A percentile compares a stretch with the other conserved stretches of the same genome.
Conservation (phyloP, 345 rosid genomes). For the Zanthoxylum bungeanum region DNA sequence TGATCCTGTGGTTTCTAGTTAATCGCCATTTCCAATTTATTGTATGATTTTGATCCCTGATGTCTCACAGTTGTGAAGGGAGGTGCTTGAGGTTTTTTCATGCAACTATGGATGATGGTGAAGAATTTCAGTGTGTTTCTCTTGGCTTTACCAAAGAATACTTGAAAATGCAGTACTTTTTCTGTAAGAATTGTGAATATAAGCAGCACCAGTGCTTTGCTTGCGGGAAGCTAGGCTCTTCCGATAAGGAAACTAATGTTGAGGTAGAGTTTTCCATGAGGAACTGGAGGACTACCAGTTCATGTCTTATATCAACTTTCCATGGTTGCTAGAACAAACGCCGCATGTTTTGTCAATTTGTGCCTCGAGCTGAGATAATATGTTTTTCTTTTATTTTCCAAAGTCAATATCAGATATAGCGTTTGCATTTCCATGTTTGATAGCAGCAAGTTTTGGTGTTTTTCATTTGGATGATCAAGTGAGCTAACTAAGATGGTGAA, state of each 20-base stretch:
- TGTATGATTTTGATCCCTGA: conserved; percentile 23
- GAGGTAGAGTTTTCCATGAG: conserved; percentile 42
- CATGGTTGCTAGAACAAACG: neutral
- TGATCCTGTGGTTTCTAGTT: neutral
- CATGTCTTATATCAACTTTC: neutral
- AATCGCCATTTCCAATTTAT: conserved; percentile 1
- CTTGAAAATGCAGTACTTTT: conserved; percentile 39
- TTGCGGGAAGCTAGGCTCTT: conserved; percentile 68
- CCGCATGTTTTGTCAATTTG: neutral
- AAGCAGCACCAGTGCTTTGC: conserved; percentile 67
- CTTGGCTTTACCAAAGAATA: conserved; percentile 45
- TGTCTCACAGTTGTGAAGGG: conserved; percentile 58
- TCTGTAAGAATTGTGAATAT: conserved; percentile 53
- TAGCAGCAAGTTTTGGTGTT: neutral
- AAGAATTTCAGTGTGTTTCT: conserved; percentile 37
- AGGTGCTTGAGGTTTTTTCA: conserved; percentile 74
- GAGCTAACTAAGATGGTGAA: neutral
- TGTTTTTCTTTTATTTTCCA: neutral
- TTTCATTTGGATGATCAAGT: neutral
- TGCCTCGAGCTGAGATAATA: neutral
- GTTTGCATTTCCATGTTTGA: neutral
- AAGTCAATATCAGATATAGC: neutral
- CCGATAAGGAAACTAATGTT: conserved; percentile 39
- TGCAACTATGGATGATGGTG: conserved; percentile 44
- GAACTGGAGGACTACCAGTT: neutral